These are phyloP conservation scores for Cokeromyces recurvatus DNA, from an alignment of 371 early-diverging fungal species.

Conservation along the genomic window DNA sequence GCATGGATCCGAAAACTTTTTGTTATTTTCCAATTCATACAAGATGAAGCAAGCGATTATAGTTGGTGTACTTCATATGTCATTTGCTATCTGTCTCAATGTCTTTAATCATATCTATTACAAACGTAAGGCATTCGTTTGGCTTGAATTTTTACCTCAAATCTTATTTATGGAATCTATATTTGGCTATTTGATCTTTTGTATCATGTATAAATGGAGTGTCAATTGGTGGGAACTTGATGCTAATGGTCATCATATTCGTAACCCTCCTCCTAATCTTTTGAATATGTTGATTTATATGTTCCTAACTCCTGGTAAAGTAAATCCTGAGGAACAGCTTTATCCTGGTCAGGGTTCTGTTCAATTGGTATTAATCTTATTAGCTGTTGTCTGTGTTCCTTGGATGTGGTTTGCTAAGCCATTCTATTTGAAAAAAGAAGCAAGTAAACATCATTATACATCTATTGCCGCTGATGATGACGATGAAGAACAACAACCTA, in stretches of 20 bases:
- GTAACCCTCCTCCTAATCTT: conserved; percentile 86
- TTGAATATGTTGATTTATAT: conserved; percentile 98
- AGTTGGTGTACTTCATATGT: conserved; percentile 91
- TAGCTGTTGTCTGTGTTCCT: conserved; percentile 94
- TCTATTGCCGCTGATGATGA: conserved; percentile 46
- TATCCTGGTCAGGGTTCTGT: conserved; percentile 86
- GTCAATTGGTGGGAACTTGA: conserved; percentile 81
- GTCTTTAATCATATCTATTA: conserved; percentile 92
- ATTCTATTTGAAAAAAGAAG: conserved; percentile 74
- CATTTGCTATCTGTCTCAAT: conserved; percentile 90
- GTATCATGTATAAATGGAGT: conserved; percentile 98
- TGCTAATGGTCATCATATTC: conserved; percentile 60
- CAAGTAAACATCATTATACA: conserved; percentile 75
- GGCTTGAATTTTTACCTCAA: conserved; percentile 93
- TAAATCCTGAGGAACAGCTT: conserved; percentile 66
- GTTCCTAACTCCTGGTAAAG: conserved; percentile 96
- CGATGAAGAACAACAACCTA: conserved; percentile 21
- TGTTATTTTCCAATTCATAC: conserved; percentile 97
- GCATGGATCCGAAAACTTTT: conserved; percentile 90
- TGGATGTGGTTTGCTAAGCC: conserved; percentile 99
- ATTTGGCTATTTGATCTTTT: conserved; percentile 94
- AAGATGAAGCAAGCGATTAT: conserved; percentile 99
- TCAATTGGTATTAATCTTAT: conserved; percentile 79
- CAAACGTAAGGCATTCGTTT: conserved; percentile 76
- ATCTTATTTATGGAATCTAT: conserved; percentile 89